phyloP scores from a whole-genome alignment of 1,284 basidiomycete genomes.

The Pseudozyma thailandica region DNA sequence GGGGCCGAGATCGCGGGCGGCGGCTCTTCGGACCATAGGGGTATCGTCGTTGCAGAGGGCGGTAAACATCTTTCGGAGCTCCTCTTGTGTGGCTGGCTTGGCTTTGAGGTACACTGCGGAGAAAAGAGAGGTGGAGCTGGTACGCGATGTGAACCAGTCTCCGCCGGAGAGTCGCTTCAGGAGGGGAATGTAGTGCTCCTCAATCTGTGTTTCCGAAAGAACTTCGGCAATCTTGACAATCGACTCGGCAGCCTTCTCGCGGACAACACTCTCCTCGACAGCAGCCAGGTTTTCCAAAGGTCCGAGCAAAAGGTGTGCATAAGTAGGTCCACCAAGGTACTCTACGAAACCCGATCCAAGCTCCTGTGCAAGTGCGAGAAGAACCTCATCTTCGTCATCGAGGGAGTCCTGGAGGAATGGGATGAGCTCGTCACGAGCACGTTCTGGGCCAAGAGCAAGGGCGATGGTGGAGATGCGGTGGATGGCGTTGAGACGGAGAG shows the following conservation, averaged over 20 bases:
- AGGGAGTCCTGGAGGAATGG: slow-evolving; percentile 97
- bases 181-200: slow-evolving; percentile 91
- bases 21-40: slow-evolving; percentile 97
- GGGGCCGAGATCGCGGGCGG: slow-evolving; percentile 89
- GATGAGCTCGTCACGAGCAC: slow-evolving; percentile 93
- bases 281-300: slow-evolving; percentile 95
- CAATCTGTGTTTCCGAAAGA: slow-evolving; percentile 83
- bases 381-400: slow-evolving; percentile 98
- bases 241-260: slow-evolving; percentile 98
- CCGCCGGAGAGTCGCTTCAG: slow-evolving; percentile 88
- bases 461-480: slow-evolving; percentile 99
- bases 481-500: slow-evolving; percentile 92
- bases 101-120: slow-evolving; percentile 82
- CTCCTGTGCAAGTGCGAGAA: slow-evolving; percentile 95
- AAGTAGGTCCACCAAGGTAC: slow-evolving; percentile 89
- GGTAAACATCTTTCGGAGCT: slow-evolving; percentile 86
- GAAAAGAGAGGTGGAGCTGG: slow-evolving; percentile 93
- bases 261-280: slow-evolving; percentile 96
- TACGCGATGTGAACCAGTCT: slow-evolving; percentile 99
- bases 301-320: slow-evolving; percentile 88
- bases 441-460: slow-evolving; percentile 92
- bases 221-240: slow-evolving; percentile 89
- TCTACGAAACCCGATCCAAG: slow-evolving; percentile 83
- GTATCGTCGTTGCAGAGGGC: slow-evolving; percentile 92
- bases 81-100: slow-evolving; percentile 77